Base-by-base conservation (phyloP, 306 rosid genomes). In the Urtica urens region DNA sequence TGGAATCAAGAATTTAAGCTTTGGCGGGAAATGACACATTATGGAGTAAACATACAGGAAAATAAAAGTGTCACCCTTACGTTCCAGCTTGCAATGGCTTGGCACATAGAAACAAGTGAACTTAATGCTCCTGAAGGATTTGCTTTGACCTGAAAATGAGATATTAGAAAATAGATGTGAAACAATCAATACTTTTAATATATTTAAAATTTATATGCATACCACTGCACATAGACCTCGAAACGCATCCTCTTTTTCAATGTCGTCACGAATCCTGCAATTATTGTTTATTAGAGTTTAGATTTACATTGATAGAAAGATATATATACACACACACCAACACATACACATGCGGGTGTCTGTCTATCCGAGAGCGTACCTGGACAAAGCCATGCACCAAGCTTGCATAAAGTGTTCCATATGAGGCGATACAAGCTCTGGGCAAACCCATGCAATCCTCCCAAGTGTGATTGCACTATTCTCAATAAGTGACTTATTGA, bases 41-140 rank as follows among this genome's bases (percentile, higher is more conserved):
- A n/a, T n/a, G n/a, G n/a, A n/a, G n/a, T 11, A 35, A 42, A 59
- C 18, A 51, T 38, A 16, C 7, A 35, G 33, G 54, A 37, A 60
- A 58, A 30, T 19, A 34, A 12, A 28, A 21, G 12, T 16, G n/a
- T 51, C 22, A 66, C 55, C 58, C 99, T 69, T 82, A 92, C 99
- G 64, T 92, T 85, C 99, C 99, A 92, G 78, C 99, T 92, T 56
- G 96, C 99, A 69, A 92, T 79, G 28, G 99, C 99, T 74, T 72
- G 78, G 76, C 93, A 92, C 78, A 92, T 66, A 64, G 56, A 69
- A 42, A 78, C 61, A 34, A 92, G 79, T 7, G 96, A 92, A 58
- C 73, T 78, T 55, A 92, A 42, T 60, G 87, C 94, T 53, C 99
- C 96, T 3, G 99, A 75, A 9, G 99, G 99, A 80, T 92, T 82